phyloP scores from a whole-genome alignment of 768 basidiomycete species.

The Mrakia blollopis region DNA sequence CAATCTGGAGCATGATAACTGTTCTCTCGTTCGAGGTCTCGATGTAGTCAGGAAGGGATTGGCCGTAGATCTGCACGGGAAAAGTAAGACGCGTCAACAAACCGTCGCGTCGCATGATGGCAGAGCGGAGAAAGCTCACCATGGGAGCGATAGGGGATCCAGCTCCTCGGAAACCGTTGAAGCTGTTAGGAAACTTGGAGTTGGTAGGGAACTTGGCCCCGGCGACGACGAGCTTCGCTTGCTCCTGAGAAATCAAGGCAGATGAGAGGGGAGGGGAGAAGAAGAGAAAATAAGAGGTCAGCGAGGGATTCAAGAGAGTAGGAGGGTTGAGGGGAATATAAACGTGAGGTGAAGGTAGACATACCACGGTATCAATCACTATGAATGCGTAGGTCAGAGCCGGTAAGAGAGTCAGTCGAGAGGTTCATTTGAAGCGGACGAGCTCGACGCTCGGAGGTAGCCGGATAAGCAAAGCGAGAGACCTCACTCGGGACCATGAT shows the following conservation, averaged over 20 bases:
- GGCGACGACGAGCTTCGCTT: conserved; percentile 11
- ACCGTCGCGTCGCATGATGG: too few species aligned
- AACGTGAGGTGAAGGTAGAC: background rate
- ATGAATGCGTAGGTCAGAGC: background rate
- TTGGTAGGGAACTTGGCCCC: conserved; percentile 37
- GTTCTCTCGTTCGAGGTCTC: conserved; percentile 54
- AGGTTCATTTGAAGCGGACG: too few species aligned
- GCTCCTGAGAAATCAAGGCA: background rate
- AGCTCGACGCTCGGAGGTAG: background rate
- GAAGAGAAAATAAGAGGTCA: background rate
- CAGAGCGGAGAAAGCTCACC: background rate
- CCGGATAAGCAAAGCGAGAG: background rate
- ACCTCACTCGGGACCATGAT: conserved; percentile 8
- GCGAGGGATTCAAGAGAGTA: background rate
- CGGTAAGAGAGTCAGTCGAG: background rate
- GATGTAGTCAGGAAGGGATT: conserved; percentile 42
- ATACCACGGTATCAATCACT: conserved; percentile 8
- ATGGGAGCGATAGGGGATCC: conserved; percentile 44
- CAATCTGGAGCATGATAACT: conserved; percentile 63
- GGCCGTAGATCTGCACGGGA: conserved; percentile 35
- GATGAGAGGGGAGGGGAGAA: conserved; percentile 29
- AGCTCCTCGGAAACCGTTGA: conserved; percentile 43
- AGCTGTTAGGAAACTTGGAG: conserved; percentile 42
- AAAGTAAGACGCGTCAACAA: too few species aligned
- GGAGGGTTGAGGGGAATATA: background rate